Base-by-base conservation (phyloP, 441 rosid genomes). In the Gossypium gossypioides region DNA sequence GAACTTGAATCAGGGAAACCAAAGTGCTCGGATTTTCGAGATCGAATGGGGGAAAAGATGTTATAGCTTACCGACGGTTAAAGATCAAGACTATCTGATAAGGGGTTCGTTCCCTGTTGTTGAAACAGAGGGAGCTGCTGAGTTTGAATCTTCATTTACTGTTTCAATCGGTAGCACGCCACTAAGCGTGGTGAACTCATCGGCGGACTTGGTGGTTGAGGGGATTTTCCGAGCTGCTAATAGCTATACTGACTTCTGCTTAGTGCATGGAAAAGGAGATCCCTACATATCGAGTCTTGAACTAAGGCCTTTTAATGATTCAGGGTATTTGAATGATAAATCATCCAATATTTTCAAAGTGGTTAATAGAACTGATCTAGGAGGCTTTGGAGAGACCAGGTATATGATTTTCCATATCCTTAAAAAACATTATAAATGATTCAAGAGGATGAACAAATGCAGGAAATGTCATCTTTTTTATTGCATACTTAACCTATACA, bases 201-300 rank as follows among this genome's bases (percentile, higher is more conserved):
- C 66, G 0, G 75, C 34, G 15, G 74, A 77, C 58, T 67, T 58
- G 18, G 72, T 18, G 24, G 84, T 83, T 60, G 95, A 89, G 79
- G 87, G 78, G 48, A 66, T 85, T 48, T 85, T 88, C 63, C 83
- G 63, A 71, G 91, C 92, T 29, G 51, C 62, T 4, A 19, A 69
- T 32, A 73, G 48, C 13, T 46, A 71, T 16, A 68, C 50, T 51
- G 86, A 89, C 72, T 83, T 87, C 67, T 89, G 95, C 82, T 74
- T 88, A 67, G 73, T 24, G 72, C 76, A 79, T 22, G 52, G 12
- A 12, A 57, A 75, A 67, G 95, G 88, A 9, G 32, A 79, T 59
- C 91, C 88, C 3, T 80, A 72, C 72, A 80, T 89, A 74, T 86
- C 91, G 16, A 74, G 44, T 81, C 83, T 89, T 58, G 91, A 85